Evolutionary conservation across 805 yeast genomes (phyloP), one percentile per base, ranked within the genome.

Genomic region (Candida awuae): DNA sequence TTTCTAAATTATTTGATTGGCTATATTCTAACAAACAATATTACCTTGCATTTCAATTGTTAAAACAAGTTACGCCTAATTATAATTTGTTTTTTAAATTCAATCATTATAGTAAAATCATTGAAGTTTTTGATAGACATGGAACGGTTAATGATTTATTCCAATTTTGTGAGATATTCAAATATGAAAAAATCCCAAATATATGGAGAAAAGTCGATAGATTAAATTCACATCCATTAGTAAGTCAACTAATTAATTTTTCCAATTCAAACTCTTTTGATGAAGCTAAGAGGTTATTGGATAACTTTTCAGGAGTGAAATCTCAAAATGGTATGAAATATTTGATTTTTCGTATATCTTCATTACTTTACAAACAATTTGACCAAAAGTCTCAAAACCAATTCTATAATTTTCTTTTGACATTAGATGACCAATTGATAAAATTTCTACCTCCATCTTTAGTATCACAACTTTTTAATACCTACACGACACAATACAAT

Each of bases 101-200:
- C 26, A 27, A 32, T 2, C 44, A 43, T 8, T 19, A 49, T 2
- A 33, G 38, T 5, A 39, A 37, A 17, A 29, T 58, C 8, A 27
- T 49, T 3, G 29, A 27, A 12, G 44, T 53, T 2, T 44, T 56
- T 4, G 61, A 58, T 43, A 35, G 34, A 10, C 45, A 46, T 33
- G 61, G 59, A 1, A 37, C 42, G 2, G 12, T 41, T 2, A 36
- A 32, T 9, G 54, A 54, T 22, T 22, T 56, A 6, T 41, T 44
- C 10, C 16, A 30, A 4, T 37, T 53, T 10, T 38, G 45, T 14
- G 49, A 42, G 15, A 39, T 39, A 13, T 52, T 47, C 30, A 44
- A 29, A 28, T 38, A 42, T 19, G 39, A 37, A 3, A 28, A 37
- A 23, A 32, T 34, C 5, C 49, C 49, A 2, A 40, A 35, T 23